These are phyloP conservation scores for Pichia sp. DNA, from an alignment of 1,139 yeast species.

Conservation along the genomic window DNA sequence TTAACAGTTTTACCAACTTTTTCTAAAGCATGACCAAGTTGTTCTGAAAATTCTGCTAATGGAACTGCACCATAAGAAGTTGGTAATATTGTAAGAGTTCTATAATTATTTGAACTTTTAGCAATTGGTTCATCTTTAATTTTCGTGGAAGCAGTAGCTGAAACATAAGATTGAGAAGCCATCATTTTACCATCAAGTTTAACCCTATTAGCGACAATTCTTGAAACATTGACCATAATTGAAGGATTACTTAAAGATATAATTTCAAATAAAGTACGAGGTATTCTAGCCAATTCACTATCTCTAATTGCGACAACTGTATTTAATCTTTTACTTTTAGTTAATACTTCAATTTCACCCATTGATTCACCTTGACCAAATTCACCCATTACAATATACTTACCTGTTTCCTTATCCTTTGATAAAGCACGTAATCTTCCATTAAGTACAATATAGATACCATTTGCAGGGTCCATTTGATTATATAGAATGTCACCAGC, in stretches of 20 bases:
- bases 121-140: conserved; percentile 26
- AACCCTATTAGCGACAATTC: conserved; percentile 77
- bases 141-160: conserved; percentile 24
- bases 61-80: conserved; percentile 66
- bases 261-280: conserved; percentile 80
- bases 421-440: conserved; percentile 74
- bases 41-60: conserved; percentile 74
- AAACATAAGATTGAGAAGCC: conserved; percentile 11
- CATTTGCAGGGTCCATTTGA: conserved; percentile 86
- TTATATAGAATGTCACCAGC: conserved; percentile 77
- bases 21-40: conserved; percentile 60
- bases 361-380: conserved; percentile 91
- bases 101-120: conserved; percentile 40
- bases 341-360: conserved; percentile 91
- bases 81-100: conserved; percentile 82
- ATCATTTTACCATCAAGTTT: conserved; percentile 11
- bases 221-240: conserved; percentile 81
- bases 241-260: conserved; percentile 81
- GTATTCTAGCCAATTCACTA: conserved; percentile 88
- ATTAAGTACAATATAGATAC: conserved; percentile 83
- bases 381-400: conserved; percentile 53
- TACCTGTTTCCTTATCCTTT: conserved; percentile 9
- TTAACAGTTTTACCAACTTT: conserved; percentile 69
- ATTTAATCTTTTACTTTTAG: conserved; percentile 66
- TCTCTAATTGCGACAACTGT: conserved; percentile 86